Evolutionary conservation across 179 eudicot genomes (phyloP), one percentile per base, ranked within the genome.

Genomic region (Silene coronaria): DNA sequence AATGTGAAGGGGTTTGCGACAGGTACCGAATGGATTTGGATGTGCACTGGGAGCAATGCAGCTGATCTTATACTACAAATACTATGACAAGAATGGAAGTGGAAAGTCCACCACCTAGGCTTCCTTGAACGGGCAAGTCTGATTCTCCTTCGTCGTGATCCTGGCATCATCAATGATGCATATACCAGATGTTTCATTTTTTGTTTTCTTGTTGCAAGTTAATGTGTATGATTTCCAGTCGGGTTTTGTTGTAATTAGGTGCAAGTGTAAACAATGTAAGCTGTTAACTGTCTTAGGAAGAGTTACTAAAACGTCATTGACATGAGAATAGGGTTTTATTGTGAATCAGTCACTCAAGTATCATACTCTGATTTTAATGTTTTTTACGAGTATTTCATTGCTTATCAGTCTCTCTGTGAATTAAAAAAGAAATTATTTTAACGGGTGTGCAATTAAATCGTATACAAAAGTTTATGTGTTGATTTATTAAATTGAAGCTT

Each of bases 1-100:
- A n/a, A n/a, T n/a, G n/a, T 32, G 36, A 32, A 32, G 1, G 67
- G 38, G n/a, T 42, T 32, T 32, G 1, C 36, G 36, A 73, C 83
- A 91, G 97, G 85, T 91, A 63, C 92, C 92, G 0, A 91, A 91
- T 62, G 94, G 89, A 17, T 79, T 91, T 65, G 97, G 97, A 72
- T 36, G 87, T 53, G 88, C 84, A 42, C 78, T 91, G 27, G 97
- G 97, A 58, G 88, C 90, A 58, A 73, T 87, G 80, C 97, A 91
- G 77, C 77, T 91, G 70, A 82, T 87, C 14, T 74, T 91, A 13
- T 89, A 91, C 77, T 82, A 81, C 62, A 87, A 87, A 21, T 91
- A 88, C 83, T 82, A 86, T n/a, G 79, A 87, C 73, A 86, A 86
- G 62, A 65, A 61, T 26, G 76, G 67, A 63, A 64, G 23, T 73